A percentile compares a stretch with the other conserved stretches of the same genome.
Conservation (phyloP, 495 filamentous ascomycete genomes). For the Penicillium canariense region DNA sequence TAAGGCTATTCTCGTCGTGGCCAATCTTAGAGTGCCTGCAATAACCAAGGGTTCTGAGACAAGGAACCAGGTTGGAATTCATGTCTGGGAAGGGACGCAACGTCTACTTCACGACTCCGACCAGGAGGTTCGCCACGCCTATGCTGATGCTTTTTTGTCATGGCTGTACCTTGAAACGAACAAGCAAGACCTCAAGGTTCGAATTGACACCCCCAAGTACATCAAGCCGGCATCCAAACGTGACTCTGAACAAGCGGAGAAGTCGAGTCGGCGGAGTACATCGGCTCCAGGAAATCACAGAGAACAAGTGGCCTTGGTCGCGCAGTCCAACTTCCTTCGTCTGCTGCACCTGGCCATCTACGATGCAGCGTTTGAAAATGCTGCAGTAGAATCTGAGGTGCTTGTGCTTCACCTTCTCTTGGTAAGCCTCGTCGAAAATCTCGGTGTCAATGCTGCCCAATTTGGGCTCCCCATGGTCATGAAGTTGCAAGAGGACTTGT, state of each 20-base stretch:
- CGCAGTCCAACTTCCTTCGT: slow-evolving; percentile 69
- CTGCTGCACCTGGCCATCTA: slow-evolving; percentile 85
- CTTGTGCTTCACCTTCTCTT: slow-evolving; percentile 74
- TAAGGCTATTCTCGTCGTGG: slow-evolving; percentile 74
- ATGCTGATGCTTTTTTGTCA: slow-evolving; percentile 73
- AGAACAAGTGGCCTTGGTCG: slow-evolving; percentile 54
- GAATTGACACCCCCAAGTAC: slow-evolving; percentile 52
- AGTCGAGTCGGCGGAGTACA: slow-evolving; percentile 52
- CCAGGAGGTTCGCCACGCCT: slow-evolving; percentile 73
- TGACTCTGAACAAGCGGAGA: slow-evolving; percentile 45
- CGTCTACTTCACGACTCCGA: slow-evolving; percentile 80
- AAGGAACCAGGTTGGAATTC: slow-evolving; percentile 68
- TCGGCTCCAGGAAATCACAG: slow-evolving; percentile 51
- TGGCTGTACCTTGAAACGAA: slow-evolving; percentile 82
- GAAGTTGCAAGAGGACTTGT: slow-evolving; percentile 80
- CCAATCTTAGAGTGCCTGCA: slow-evolving; percentile 62
- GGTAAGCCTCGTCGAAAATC: slow-evolving; percentile 63
- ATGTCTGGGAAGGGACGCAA: slow-evolving; percentile 89
- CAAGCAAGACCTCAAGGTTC: slow-evolving; percentile 58
- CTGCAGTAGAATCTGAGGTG: slow-evolving; percentile 68
- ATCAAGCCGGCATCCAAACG: slow-evolving; percentile 31
- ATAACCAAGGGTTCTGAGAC: slow-evolving; percentile 60
- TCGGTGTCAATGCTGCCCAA: slow-evolving; percentile 81
- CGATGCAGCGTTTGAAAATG: slow-evolving; percentile 72
- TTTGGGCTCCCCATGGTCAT: slow-evolving; percentile 84